These are phyloP conservation scores for Tothia fuscella DNA, from an alignment of 2,329 filamentous ascomycete species.

Conservation along the genomic window DNA sequence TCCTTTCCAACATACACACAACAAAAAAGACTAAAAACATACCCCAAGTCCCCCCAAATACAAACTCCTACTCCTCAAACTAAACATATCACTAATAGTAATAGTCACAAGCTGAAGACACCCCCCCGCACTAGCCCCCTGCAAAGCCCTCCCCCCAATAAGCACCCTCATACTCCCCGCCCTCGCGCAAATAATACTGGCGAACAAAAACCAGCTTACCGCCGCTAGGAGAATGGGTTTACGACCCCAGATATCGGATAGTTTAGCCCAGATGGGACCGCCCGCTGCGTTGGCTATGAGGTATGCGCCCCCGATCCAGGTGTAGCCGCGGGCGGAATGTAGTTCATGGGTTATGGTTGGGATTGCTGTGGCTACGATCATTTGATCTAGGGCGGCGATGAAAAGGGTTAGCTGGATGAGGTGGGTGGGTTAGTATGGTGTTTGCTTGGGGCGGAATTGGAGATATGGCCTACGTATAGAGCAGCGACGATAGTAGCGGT, in stretches of 20 bases:
- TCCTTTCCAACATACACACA: too few species aligned
- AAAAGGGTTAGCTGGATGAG: conserved; percentile 11
- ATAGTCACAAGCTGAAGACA: conserved; percentile 41
- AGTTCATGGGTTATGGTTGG: conserved; percentile 47
- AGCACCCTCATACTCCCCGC: conserved; percentile 38
- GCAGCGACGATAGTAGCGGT: neutral
- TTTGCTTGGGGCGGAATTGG: too few species aligned
- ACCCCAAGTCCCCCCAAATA: conserved; percentile 16
- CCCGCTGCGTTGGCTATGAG: conserved; percentile 37
- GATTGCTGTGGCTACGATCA: conserved; percentile 50
- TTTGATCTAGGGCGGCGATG: conserved; percentile 18
- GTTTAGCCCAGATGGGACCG: conserved; percentile 49
- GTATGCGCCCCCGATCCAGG: conserved; percentile 43
- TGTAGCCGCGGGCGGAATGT: conserved; percentile 37
- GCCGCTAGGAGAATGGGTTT: conserved; percentile 50
- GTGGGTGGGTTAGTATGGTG: too few species aligned
- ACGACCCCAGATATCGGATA: conserved; percentile 55
- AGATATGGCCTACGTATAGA: too few species aligned
- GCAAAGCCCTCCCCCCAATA: conserved; percentile 38
- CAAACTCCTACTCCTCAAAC: conserved; percentile 23
- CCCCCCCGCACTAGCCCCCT: conserved; percentile 43
- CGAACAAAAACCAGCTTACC: conserved; percentile 36
- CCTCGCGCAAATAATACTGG: conserved; percentile 38
- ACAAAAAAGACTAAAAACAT: conserved; percentile 38
- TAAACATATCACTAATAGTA: conserved; percentile 44